Base-by-base conservation (phyloP, 129 eudicot species). In the Centrapalus pauciflorus region DNA sequence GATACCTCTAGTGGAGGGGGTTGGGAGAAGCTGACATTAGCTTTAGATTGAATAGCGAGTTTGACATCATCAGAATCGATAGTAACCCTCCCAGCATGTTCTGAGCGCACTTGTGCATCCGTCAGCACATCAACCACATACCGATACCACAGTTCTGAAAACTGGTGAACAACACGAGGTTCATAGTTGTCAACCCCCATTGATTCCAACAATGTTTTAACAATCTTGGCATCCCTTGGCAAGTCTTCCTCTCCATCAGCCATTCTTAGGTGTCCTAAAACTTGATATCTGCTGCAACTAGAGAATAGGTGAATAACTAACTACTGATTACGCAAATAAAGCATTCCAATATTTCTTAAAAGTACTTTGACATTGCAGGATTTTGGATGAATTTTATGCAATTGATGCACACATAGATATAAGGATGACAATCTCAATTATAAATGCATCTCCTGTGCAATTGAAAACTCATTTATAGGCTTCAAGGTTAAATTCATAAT, bases 1-100 rank as follows among this genome's bases (percentile, higher is more conserved):
- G 6, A 46, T 87, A 92, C 98, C 96, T 88, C 98, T 48, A 95
- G 85, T 1, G 96, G 95, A 37, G 95, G 98, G 66, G 98, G 98
- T 80, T 92, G 95, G 4, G 96, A 85, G 82, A 92, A 92, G 87
- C 95, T 92, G 74, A 80, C 85, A 61, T 88, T 88, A 77, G 85
- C 85, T 83, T 85, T 88, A 5, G 91, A 85, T 70, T 92, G 98
- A 71, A 92, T 88, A 1, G 92, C 96, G 20, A 92, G 95, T 78
- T 92, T 92, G 27, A 88, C 85, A 72, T 92, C 98, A 61, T 92
- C 98, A 12, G 80, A 85, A 64, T 92, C 98, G 26, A 88, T 92
- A n/a, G 77, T 58, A 20, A 81, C 27, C 80, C 88, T 92, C 3
- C 87, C 89, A 28, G 95, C 96, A 74, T 92, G 96, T 60, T 92